Base-by-base conservation (phyloP, 371 early-diverging fungal genomes). In the Cokeromyces recurvatus region DNA sequence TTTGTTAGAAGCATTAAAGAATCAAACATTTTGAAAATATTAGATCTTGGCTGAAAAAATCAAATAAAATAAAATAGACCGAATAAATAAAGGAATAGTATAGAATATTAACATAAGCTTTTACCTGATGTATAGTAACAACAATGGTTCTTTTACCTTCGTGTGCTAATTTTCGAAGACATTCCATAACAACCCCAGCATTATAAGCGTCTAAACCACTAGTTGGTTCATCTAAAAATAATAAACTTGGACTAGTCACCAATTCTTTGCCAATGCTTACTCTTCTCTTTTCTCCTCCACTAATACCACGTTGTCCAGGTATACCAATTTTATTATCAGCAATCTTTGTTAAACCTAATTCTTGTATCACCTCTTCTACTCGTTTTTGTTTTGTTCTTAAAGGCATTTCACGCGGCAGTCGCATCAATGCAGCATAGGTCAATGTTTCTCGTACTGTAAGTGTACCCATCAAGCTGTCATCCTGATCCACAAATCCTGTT, bases 201-300 rank as follows among this genome's bases (percentile, higher is more conserved):
- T 87, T 90, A 52, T 81, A 87, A 0, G 94, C 82, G 63, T 98
- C 99, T 19, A 98, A 65, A 0, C 94, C 94, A 3, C 87, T 85
- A 0, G 94, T 94, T 0, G 94, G 92, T 57, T 94, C 94, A 57
- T 89, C 93, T 52, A 92, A 67, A 67, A 91, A 95, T 47, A 93
- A 57, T 19, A 91, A 83, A 22, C 83, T 79, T 1, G 94, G 94
- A 2, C 82, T 83, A 0, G 91, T 87, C 6, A 92, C 87, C 23
- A 92, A 66, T 48, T 92, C 95, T 38, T 86, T 85, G 10, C 92
- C 98, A 50, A 98, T 94, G 20, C 91, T 87, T 0, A 95, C 92
- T 34, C 97, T 81, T 43, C 95, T 78, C 67, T 91, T 93, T 64
- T 98, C 96, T 11, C 97, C 98, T 0, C 96, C 96, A 47, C 88